phyloP scores from a whole-genome alignment of 1,139 yeast genomes.

The Pichia sp. region DNA sequence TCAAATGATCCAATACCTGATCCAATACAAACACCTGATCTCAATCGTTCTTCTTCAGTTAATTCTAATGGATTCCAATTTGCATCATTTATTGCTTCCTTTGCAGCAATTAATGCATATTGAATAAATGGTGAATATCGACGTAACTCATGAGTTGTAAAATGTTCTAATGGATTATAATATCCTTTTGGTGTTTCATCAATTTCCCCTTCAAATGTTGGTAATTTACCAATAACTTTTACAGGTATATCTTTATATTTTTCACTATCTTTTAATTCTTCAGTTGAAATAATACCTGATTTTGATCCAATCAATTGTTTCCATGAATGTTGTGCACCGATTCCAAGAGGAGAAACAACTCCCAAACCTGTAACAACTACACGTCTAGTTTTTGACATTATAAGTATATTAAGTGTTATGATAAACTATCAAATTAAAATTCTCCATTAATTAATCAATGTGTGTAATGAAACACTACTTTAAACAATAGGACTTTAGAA shows the following conservation, averaged over 20 bases:
- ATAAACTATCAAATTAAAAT: neutral
- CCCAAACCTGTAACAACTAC: constrained; percentile 95
- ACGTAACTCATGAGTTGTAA: constrained; percentile 42
- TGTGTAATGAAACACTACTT: no score
- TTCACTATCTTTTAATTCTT: constrained; percentile 39
- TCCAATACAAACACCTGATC: constrained; percentile 77
- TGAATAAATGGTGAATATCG: constrained; percentile 70
- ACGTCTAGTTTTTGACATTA: constrained; percentile 32
- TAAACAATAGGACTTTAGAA: no score
- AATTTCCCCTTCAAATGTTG: constrained; percentile 40
- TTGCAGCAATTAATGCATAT: constrained; percentile 70
- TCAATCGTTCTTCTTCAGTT: constrained; percentile 31
- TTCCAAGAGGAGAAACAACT: constrained; percentile 77
- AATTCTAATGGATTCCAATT: constrained; percentile 37
- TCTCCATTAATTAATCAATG: no score
- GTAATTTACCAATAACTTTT: constrained; percentile 70
- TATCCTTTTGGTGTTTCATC: constrained; percentile 1
- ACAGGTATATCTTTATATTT: constrained; percentile 60
- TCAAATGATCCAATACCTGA: constrained; percentile 89
- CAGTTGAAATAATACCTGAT: constrained; percentile 55
- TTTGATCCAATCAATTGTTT: constrained; percentile 39
- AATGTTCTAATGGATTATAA: constrained; percentile 31
- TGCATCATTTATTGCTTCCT: constrained; percentile 71
- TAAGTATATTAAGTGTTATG: neutral
- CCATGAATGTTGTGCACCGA: constrained; percentile 56